Conservation (phyloP, 208 protist species). For the Leishmania aethiopica region DNA sequence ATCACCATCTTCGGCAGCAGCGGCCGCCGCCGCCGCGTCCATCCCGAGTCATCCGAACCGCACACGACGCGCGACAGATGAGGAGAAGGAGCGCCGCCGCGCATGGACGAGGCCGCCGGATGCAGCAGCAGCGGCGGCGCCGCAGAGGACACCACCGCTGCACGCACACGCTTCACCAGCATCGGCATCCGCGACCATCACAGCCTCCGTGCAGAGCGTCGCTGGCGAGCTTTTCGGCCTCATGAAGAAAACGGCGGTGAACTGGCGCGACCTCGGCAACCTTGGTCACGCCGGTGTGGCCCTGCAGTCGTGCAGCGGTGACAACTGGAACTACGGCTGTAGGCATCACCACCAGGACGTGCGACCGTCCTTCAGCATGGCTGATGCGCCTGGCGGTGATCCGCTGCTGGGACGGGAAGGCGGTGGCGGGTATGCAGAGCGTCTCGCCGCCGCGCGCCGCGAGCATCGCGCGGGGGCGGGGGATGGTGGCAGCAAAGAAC, state of each 20-base stretch:
- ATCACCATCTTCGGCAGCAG: not conserved
- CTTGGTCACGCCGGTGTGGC: not conserved
- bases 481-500: not conserved
- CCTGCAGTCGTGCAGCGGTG: not conserved
- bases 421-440: slow-evolving; percentile 20
- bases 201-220: not conserved
- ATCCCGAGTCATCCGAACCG: slow-evolving; percentile 15
- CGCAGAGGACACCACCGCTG: not conserved
- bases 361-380: slow-evolving; percentile 16
- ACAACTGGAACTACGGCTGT: not conserved
- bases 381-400: not conserved
- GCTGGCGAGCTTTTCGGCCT: slow-evolving; percentile 10
- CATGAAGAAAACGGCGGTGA: not conserved
- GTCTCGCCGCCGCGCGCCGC: slow-evolving; percentile 16
- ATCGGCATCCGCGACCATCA: not conserved
- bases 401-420: not conserved
- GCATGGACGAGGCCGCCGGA: slow-evolving; percentile 9
- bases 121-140: not conserved
- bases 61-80: slow-evolving; percentile 25
- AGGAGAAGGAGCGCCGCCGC: slow-evolving; percentile 14
- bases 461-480: not conserved
- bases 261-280: slow-evolving; percentile 6
- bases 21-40: not conserved
- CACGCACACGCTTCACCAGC: not conserved
- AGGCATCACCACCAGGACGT: slow-evolving; percentile 19